A percentile compares a stretch with the other conserved stretches of the same genome.
Conservation (phyloP, 176 grass and related monocot genomes). For the Microstegium vimineum region DNA sequence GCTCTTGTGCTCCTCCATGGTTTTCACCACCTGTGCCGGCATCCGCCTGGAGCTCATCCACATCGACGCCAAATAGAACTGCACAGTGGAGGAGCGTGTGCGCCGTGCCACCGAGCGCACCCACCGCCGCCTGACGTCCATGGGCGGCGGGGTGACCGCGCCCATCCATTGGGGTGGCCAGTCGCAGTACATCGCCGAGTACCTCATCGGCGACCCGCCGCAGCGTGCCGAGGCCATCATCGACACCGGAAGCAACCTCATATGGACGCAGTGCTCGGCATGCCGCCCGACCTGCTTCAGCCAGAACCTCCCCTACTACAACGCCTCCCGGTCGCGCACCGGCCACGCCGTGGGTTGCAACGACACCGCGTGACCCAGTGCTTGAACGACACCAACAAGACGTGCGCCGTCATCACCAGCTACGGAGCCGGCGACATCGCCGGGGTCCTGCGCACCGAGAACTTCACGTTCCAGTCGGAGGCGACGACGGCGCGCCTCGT, state of each 20-base stretch:
- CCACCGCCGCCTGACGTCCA: not conserved
- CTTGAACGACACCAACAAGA: not conserved
- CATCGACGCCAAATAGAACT: not conserved
- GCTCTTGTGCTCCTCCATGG: not conserved
- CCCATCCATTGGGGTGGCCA: not conserved
- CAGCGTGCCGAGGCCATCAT: conserved; percentile 1
- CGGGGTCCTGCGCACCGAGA: not conserved
- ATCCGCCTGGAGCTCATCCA: conserved; percentile 14
- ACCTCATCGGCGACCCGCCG: conserved; percentile 10
- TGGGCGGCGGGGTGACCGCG: not conserved
- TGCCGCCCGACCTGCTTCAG: not conserved
- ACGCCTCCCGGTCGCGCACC: not conserved
- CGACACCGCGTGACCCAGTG: not conserved
- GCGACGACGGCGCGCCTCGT: not conserved
- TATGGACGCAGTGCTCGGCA: conserved; percentile 44
- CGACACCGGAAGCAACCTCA: conserved; percentile 56
- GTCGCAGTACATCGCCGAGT: conserved; percentile 23
- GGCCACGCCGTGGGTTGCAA: not conserved
- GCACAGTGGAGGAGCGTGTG: not conserved
- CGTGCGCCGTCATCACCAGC: not conserved
- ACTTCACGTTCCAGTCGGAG: not conserved
- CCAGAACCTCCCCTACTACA: not conserved
- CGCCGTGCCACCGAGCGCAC: not conserved
- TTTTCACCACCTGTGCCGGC: not conserved
- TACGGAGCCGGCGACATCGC: not conserved